Base-by-base conservation (phyloP, 306 rosid genomes). In the Fagus sylvatica region DNA sequence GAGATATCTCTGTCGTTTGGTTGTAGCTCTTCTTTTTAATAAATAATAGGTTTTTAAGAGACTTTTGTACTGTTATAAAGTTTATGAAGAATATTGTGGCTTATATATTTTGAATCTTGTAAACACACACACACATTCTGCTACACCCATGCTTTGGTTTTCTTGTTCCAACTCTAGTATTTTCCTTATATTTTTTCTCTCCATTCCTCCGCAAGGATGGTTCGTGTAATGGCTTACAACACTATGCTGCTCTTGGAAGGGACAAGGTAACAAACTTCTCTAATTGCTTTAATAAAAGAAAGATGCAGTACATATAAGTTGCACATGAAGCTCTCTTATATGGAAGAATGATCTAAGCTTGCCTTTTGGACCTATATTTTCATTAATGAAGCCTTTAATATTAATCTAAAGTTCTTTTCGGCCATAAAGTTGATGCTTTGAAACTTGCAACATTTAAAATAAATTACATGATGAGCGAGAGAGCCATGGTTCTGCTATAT, bases 191-290 rank as follows among this genome's bases (percentile, higher is more conserved):
- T 48, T 11, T 15, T 5, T 49, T 80, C 71, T 80, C 41, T 75
- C 75, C 68, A 33, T 76, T 49, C 39, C 56, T 64, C 74, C 81
- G 73, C 87, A 80, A 95, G 99, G 99, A 95, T 91, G 99, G 99
- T 85, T 95, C 99, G 4, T 95, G 99, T 86, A 95, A 95, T 89
- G 99, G 99, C 81, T 87, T 95, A 85, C 99, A 95, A 80, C 99
- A 95, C 79, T 95, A 95, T 84, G 99, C 99, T 60, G 98, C 99
- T 49, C 96, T 95, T 69, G 99, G 99, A 48, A 93, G 99, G 89
- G 99, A 95, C 90, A 91, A 85, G 98, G 99, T 95, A 90, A 60
- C 49, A 32, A 68, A 49, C 67, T 75, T 74, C 48, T 78, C 70
- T 70, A 76, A 49, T 65, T 30, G 32, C 43, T 61, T 7, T 57